Conservation (phyloP, 805 yeast species). For the Candida verbasci region DNA sequence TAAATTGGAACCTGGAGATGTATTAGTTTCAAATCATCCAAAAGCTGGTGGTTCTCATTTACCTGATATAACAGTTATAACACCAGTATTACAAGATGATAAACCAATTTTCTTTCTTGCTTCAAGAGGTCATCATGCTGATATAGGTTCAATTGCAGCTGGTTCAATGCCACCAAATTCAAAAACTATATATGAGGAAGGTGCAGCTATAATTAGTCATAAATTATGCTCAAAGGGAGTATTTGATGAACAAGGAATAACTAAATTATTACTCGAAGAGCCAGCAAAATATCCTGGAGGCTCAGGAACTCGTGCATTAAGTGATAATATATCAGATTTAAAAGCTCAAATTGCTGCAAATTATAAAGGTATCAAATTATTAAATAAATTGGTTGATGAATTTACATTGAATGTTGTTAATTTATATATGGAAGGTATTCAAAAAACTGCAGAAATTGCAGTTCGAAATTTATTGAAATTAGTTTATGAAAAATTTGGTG, state of each 20-base stretch:
- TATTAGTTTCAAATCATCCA: slow-evolving; percentile 40
- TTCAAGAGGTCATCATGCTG: slow-evolving; percentile 94
- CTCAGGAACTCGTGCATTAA: slow-evolving; percentile 79
- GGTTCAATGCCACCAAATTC: slow-evolving; percentile 96
- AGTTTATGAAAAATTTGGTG: slow-evolving; percentile 37
- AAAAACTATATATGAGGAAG: slow-evolving; percentile 80
- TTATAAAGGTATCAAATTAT: slow-evolving; percentile 71
- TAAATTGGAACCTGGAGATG: slow-evolving; percentile 38
- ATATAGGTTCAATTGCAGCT: slow-evolving; percentile 87
- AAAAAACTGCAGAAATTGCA: slow-evolving; percentile 29
- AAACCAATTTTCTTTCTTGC: slow-evolving; percentile 83
- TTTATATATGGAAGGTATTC: slow-evolving; percentile 35
- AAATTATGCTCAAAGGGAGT: slow-evolving; percentile 62
- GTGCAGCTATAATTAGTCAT: slow-evolving; percentile 81
- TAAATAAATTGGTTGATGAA: slow-evolving; percentile 57
- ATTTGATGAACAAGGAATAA: slow-evolving; percentile 71
- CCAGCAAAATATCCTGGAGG: slow-evolving; percentile 85
- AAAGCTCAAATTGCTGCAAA: slow-evolving; percentile 72
- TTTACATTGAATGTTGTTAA: slow-evolving; percentile 44
- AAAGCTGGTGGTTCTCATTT: slow-evolving; percentile 41
- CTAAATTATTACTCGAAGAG: slow-evolving; percentile 56
- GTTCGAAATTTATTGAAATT: slow-evolving; percentile 27
- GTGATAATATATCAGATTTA: slow-evolving; percentile 70
- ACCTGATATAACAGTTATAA: slow-evolving; percentile 73
- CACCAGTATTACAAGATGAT: slow-evolving; percentile 65